Conservation (phyloP, 1,284 basidiomycete species). For the Vanrija humicola region DNA sequence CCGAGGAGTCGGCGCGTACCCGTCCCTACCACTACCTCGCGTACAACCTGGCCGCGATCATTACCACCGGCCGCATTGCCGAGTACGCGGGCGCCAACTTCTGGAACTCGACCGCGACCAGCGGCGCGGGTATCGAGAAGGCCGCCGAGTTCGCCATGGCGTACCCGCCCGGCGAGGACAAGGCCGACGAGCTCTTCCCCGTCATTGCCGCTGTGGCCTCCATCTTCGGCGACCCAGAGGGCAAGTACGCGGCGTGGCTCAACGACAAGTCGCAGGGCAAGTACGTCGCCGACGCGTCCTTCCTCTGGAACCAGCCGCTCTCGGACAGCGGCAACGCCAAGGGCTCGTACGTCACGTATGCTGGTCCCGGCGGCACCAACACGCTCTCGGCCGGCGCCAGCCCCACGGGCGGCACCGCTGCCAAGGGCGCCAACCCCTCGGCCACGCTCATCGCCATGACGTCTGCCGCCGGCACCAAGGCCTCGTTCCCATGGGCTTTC, state of each 20-base stretch:
- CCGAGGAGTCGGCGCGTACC: slow-evolving; percentile 32
- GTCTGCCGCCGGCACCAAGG: no score
- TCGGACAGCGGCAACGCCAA: slow-evolving; percentile 9
- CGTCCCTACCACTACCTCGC: slow-evolving; percentile 41
- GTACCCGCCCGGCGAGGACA: slow-evolving; percentile 5
- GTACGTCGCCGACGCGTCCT: slow-evolving; percentile 26
- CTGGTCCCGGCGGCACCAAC: slow-evolving; percentile 3
- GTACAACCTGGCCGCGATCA: slow-evolving; percentile 37
- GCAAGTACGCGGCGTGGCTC: slow-evolving; percentile 27
- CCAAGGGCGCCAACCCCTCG: slow-evolving; percentile 12
- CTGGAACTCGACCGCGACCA: slow-evolving; percentile 22
- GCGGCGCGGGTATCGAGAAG: slow-evolving; percentile 26
- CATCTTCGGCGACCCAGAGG: slow-evolving; percentile 34
- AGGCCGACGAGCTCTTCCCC: slow-evolving; percentile 17
- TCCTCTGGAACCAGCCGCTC: slow-evolving; percentile 22
- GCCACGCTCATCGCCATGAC: slow-evolving; percentile 3
- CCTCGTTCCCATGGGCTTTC: no score
- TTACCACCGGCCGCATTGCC: slow-evolving; percentile 13
- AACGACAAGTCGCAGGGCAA: slow-evolving; percentile 14
- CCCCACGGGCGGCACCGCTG: neutral
- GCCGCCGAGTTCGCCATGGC: slow-evolving; percentile 34
- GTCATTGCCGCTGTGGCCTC: slow-evolving; percentile 24
- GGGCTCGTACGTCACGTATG: slow-evolving; percentile 4
- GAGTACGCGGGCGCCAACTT: slow-evolving; percentile 16
- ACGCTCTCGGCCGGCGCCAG: neutral